phyloP scores from a whole-genome alignment of 2,329 filamentous ascomycete species.

The Colletotrichum siamense region DNA sequence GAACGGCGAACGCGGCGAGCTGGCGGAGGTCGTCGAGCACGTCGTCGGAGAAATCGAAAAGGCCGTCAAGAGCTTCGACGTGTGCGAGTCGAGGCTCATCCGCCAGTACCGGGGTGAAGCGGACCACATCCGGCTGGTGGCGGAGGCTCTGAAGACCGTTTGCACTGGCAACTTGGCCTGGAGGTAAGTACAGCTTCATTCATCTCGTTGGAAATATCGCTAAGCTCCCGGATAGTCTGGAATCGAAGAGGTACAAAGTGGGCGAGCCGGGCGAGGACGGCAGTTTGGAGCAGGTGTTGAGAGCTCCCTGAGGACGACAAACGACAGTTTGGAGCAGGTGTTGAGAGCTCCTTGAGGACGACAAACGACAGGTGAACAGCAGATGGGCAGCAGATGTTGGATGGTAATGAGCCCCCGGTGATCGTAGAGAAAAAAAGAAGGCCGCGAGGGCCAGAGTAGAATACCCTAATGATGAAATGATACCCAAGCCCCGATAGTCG shows the following conservation, averaged over 20 bases:
- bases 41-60: constrained; percentile 11
- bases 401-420: not conserved
- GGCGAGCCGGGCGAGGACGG: constrained; percentile 6
- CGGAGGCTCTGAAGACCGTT: constrained; percentile 7
- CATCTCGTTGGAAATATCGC: not conserved
- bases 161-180: constrained; percentile 20
- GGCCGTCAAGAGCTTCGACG: constrained; percentile 7
- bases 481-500: not conserved
- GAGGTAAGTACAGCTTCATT: constrained; percentile 1
- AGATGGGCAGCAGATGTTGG: not conserved
- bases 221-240: not conserved
- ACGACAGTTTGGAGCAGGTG: not conserved
- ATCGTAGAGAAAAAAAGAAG: not conserved
- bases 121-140: not conserved
- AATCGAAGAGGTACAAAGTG: constrained; percentile 2
- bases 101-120: not conserved
- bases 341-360: not conserved
- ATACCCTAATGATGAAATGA: constrained; percentile 12
- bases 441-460: not conserved
- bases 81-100: constrained; percentile 7
- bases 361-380: not conserved
- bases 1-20: not conserved
- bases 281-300: constrained; percentile 2
- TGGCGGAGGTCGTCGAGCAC: not conserved
- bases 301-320: not conserved